Evolutionary conservation across 2,329 filamentous ascomycete species (phyloP).

Genomic region (Parascedosporium putredinis): DNA sequence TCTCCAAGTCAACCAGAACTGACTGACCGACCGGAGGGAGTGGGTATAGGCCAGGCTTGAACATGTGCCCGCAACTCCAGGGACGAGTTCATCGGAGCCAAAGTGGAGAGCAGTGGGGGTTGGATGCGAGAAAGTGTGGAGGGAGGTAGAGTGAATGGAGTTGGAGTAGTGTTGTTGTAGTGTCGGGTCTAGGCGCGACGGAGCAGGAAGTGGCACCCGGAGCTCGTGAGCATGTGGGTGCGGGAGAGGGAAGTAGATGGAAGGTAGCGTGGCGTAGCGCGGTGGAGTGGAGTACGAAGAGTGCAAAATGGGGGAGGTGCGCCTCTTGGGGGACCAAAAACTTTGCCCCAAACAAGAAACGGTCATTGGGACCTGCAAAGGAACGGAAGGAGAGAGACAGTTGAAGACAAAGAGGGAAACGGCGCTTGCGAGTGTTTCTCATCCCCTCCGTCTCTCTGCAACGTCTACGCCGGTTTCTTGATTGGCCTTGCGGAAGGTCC

Average conservation of each 20-base stretch:
- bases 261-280: background rate
- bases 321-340: background rate
- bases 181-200: background rate
- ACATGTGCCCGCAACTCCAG: background rate
- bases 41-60: background rate
- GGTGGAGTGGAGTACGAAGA: background rate
- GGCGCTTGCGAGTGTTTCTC: too few species aligned
- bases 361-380: too few species aligned
- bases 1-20: too few species aligned
- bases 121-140: constrained; percentile 4
- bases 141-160: background rate
- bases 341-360: too few species aligned
- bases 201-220: background rate
- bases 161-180: constrained; percentile 5
- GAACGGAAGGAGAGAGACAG: too few species aligned
- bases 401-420: too few species aligned
- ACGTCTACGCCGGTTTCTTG: too few species aligned
- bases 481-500: too few species aligned
- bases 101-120: constrained; percentile 4
- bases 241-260: background rate
- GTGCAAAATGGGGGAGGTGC: background rate
- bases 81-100: constrained; percentile 8
- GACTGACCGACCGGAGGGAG: too few species aligned
- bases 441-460: too few species aligned
- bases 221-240: background rate